Conservation (phyloP, 2,329 filamentous ascomycete species). For the Fulvia fulva region DNA sequence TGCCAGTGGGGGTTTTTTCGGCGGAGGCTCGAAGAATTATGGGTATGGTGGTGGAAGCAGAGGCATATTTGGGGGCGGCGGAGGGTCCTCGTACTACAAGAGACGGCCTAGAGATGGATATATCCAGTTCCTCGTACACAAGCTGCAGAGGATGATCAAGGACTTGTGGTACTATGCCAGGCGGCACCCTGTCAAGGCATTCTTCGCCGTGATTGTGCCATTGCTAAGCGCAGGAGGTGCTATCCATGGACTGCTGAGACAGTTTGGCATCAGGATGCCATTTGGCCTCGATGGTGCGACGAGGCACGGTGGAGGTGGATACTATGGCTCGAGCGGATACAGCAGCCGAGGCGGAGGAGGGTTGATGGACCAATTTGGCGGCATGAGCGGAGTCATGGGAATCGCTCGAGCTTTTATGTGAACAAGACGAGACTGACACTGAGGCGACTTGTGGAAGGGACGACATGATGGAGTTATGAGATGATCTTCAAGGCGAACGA, state of each 20-base stretch:
- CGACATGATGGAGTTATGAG: neutral
- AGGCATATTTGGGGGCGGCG: slow-evolving; percentile 35
- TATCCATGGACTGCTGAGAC: slow-evolving; percentile 69
- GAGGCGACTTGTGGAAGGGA: neutral
- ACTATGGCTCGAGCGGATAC: slow-evolving; percentile 46
- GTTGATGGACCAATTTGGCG: slow-evolving; percentile 36
- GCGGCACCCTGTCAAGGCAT: slow-evolving; percentile 79
- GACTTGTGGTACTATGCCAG: slow-evolving; percentile 79
- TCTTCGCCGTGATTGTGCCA: slow-evolving; percentile 84
- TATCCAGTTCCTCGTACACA: slow-evolving; percentile 66
- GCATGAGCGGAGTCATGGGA: slow-evolving; percentile 47
- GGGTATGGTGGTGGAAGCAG: slow-evolving; percentile 13
- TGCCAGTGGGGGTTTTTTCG: slow-evolving; percentile 22
- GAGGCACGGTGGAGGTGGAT: slow-evolving; percentile 34
- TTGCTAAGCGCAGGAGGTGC: slow-evolving; percentile 75
- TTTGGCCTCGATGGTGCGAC: slow-evolving; percentile 39
- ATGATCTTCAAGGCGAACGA: neutral
- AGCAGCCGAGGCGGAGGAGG: slow-evolving; percentile 33
- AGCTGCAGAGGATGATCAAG: slow-evolving; percentile 73
- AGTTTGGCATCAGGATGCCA: slow-evolving; percentile 76
- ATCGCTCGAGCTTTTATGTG: slow-evolving; percentile 52
- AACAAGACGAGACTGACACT: slow-evolving; percentile 13
- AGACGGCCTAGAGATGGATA: slow-evolving; percentile 74
- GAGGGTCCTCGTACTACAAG: slow-evolving; percentile 70
- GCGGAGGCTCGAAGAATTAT: slow-evolving; percentile 8